Evolutionary conservation across 768 basidiomycete species (phyloP), one percentile per base, ranked within the genome.

Genomic region (Mycena venus): DNA sequence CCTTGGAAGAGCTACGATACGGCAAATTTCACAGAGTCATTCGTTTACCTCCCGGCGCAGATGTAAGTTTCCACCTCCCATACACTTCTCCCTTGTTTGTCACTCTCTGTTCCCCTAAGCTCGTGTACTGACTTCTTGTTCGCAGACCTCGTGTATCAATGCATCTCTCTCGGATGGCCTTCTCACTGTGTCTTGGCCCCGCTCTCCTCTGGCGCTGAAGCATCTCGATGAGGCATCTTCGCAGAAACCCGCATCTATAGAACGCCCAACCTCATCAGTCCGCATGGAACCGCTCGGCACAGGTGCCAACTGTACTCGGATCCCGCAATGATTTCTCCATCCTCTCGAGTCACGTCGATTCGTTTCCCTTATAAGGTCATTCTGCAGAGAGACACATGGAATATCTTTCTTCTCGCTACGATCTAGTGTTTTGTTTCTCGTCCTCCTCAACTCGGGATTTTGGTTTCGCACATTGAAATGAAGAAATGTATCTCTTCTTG

Each of bases 151-250:
- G 53, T 84, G 86, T 60, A 79, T 87, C 32, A 79, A 68, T 7
- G 86, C 86, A 11, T 80, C 73, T 51, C 77, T 87, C 3, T 79
- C 79, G 23, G 84, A 86, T 32, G 87, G 87, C 25, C 81, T 88
- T 79, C 81, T 88, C 36, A 85, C 82, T 11, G 85, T 88, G 61
- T 84, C 85, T 44, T 88, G 86, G 85, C 87, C 87, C 8, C 82
- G 81, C 67, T 68, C 73, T 80, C 55, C 14, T n/a, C n/a, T n/a
- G 59, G 34, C 12, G 14, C 15, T n/a, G 1, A 64, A 36, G 29
- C 44, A 55, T 25, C 7, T 15, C 2, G 29, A 70, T 38, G 27
- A 29, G 29, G n/a, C n/a, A 19, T 31, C 25, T 2, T 32, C 38
- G 31, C 7, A 10, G 1, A 65, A 69, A 53, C 65, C 14, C n/a